These are phyloP conservation scores for Fonsecaea pugnacius DNA, from an alignment of 2,329 filamentous ascomycete species.

Conservation along the genomic window DNA sequence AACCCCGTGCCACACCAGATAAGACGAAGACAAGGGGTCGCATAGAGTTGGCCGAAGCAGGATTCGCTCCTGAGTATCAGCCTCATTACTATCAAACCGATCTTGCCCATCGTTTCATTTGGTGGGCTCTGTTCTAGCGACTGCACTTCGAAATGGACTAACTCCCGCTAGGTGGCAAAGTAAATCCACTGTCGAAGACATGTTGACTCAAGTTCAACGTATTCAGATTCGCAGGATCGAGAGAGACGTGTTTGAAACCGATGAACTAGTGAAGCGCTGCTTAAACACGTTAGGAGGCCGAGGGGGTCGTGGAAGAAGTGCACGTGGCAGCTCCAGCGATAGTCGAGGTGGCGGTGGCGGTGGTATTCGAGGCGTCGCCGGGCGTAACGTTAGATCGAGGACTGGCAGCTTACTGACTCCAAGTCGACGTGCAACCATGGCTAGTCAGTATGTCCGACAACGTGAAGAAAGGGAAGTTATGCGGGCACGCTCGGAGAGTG, in stretches of 20 bases:
- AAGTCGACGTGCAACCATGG: constrained; percentile 18
- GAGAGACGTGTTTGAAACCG: constrained; percentile 31
- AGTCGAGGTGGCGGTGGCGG: constrained; percentile 21
- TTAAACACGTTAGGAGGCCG: constrained; percentile 17
- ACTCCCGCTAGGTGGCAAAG: constrained; percentile 30
- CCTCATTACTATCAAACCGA: constrained; percentile 34
- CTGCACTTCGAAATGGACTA: background rate
- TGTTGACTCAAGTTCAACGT: constrained; percentile 33
- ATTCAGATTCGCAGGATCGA: constrained; percentile 36
- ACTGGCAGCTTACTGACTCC: constrained; percentile 16
- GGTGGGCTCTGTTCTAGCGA: constrained; percentile 11
- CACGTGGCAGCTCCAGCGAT: constrained; percentile 15
- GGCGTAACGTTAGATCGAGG: constrained; percentile 26
- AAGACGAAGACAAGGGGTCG: constrained; percentile 22
- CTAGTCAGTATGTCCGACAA: constrained; percentile 18
- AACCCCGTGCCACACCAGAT: constrained; percentile 19
- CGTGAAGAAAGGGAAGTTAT: constrained; percentile 17
- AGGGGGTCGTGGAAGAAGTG: constrained; percentile 22
- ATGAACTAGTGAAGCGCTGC: constrained; percentile 31
- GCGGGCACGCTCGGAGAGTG: constrained; percentile 1
- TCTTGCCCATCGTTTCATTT: constrained; percentile 33
- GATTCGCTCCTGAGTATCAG: constrained; percentile 22
- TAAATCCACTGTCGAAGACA: constrained; percentile 19
- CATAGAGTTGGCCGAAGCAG: constrained; percentile 30
- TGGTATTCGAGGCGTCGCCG: constrained; percentile 13